These are phyloP conservation scores for Calonectria hongkongensis DNA, from an alignment of 2,329 filamentous ascomycete species.

Conservation along the genomic window DNA sequence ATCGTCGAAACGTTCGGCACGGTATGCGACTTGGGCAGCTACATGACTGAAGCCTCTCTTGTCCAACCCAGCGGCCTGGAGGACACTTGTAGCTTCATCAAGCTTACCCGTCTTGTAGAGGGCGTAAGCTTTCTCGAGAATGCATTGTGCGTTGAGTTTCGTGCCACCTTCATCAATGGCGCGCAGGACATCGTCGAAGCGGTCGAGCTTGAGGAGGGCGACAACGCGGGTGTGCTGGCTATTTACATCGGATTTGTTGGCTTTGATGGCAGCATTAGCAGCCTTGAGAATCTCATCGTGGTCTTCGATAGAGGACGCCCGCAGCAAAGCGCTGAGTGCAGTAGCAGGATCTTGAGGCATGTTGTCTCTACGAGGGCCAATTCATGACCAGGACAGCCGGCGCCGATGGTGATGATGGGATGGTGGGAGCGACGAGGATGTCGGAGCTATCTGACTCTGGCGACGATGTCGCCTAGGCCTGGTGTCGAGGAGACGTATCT, in stretches of 20 bases:
- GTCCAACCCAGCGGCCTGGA: conserved; percentile 58
- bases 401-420: conserved; percentile 18
- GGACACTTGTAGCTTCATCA: conserved; percentile 74
- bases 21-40: conserved; percentile 82
- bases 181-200: conserved; percentile 85
- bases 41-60: conserved; percentile 69
- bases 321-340: conserved; percentile 73
- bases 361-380: conserved; percentile 48
- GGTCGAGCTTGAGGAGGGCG: conserved; percentile 87
- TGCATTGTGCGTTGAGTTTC: conserved; percentile 75
- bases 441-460: neutral
- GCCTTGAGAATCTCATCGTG: conserved; percentile 83
- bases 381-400: conserved; percentile 50
- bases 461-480: conserved; percentile 28
- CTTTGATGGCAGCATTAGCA: conserved; percentile 76
- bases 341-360: conserved; percentile 69
- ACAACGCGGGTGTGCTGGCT: conserved; percentile 83
- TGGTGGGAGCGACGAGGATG: neutral
- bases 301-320: conserved; percentile 76
- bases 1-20: conserved; percentile 82
- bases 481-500: conserved; percentile 31
- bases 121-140: conserved; percentile 86
- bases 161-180: conserved; percentile 79
- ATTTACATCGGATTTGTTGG: conserved; percentile 74
- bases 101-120: conserved; percentile 86